Percentiles rank a stretch among this genome's conserved stretches.
Conservation (phyloP, 2,329 filamentous ascomycete genomes). For the Pseudogymnoascus verrucosus region DNA sequence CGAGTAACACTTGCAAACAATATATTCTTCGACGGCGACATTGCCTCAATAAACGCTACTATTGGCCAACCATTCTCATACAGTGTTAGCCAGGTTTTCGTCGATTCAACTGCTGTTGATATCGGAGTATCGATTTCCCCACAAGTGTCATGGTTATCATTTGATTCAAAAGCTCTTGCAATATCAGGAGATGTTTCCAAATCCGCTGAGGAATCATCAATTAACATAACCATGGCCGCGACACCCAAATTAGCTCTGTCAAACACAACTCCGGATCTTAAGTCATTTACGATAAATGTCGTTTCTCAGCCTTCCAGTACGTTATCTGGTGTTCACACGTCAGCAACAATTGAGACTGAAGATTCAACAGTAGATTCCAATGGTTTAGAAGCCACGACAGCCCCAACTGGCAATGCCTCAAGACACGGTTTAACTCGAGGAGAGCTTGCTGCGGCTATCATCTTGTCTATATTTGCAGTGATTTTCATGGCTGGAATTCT, state of each 20-base stretch:
- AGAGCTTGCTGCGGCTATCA: background rate
- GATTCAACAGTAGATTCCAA: slow-evolving; percentile 7
- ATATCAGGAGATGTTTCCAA: slow-evolving; percentile 22
- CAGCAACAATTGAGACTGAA: slow-evolving; percentile 6
- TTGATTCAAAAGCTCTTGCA: slow-evolving; percentile 19
- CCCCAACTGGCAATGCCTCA: background rate
- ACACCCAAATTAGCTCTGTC: slow-evolving; percentile 17
- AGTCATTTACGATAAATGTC: slow-evolving; percentile 19
- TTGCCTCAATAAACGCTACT: slow-evolving; percentile 19
- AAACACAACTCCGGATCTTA: slow-evolving; percentile 10
- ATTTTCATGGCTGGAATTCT: background rate
- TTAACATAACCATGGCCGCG: slow-evolving; percentile 20
- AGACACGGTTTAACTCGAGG: background rate
- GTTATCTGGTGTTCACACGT: background rate
- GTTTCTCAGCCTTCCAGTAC: background rate
- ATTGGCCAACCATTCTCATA: slow-evolving; percentile 21
- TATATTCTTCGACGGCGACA: slow-evolving; percentile 16
- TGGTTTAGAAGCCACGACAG: background rate
- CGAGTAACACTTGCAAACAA: slow-evolving; percentile 20
- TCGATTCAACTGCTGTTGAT: slow-evolving; percentile 19
- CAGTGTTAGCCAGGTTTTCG: slow-evolving; percentile 19
- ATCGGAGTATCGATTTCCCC: slow-evolving; percentile 17
- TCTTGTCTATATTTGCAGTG: background rate
- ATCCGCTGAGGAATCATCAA: slow-evolving; percentile 10
- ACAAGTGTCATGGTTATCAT: slow-evolving; percentile 21